Evolutionary conservation across 371 early-diverging fungal genomes (phyloP).

Genomic region (Batrachochytrium dendrobatidis): DNA sequence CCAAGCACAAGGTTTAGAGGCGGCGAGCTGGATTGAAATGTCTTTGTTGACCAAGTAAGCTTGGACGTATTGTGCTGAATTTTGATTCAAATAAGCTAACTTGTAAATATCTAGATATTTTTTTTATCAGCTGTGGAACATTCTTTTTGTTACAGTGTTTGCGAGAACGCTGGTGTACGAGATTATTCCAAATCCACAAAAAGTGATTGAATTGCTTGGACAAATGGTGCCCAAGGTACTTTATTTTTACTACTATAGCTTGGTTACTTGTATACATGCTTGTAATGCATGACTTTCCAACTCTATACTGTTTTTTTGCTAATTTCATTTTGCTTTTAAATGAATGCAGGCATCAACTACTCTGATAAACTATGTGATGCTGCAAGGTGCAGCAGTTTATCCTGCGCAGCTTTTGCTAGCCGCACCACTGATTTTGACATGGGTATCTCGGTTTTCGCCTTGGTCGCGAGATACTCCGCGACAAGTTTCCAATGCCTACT

Average conservation of each 20-base stretch:
- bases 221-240: conserved; percentile 53
- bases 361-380: conserved; percentile 37
- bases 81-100: background rate
- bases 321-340: no score
- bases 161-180: conserved; percentile 67
- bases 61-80: background rate
- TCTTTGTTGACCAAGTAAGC: conserved; percentile 57
- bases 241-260: background rate
- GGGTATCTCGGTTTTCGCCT: conserved; percentile 23
- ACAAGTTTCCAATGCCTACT: conserved; percentile 35
- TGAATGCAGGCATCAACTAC: conserved; percentile 17
- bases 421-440: conserved; percentile 38
- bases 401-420: conserved; percentile 37
- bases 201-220: conserved; percentile 64
- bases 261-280: conserved; percentile 1
- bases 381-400: conserved; percentile 29
- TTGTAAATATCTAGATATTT: conserved; percentile 68
- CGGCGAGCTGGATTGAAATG: conserved; percentile 60
- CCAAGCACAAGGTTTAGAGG: conserved; percentile 55
- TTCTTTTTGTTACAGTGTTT: conserved; percentile 75
- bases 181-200: conserved; percentile 57
- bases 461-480: conserved; percentile 35
- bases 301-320: no score
- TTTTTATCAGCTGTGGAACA: conserved; percentile 80
- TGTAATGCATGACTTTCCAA: no score